Conservation (phyloP, 352 stramenopile genomes). For the Phytophthora parvispora region DNA sequence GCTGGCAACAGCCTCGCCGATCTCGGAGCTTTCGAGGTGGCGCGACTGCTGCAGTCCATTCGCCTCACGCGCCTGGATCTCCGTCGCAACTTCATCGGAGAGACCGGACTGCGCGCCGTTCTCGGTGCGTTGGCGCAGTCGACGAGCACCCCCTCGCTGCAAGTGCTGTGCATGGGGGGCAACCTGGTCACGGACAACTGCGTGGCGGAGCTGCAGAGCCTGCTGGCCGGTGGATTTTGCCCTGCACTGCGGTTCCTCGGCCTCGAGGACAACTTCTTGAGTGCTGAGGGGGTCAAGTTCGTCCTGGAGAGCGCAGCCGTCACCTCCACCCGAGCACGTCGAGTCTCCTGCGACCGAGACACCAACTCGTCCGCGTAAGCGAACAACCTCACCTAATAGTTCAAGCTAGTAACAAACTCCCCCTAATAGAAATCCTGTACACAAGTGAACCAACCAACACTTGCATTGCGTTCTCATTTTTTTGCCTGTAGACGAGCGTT, state of each 20-base stretch:
- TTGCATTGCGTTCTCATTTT: not conserved
- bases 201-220: conserved; percentile 51
- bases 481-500: conserved; percentile 19
- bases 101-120: conserved; percentile 59
- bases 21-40: conserved; percentile 57
- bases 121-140: conserved; percentile 40
- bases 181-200: conserved; percentile 89
- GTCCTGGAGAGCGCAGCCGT: conserved; percentile 68
- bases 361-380: conserved; percentile 7
- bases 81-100: conserved; percentile 79
- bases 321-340: conserved; percentile 59
- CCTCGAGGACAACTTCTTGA: conserved; percentile 88
- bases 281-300: conserved; percentile 61
- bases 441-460: conserved; percentile 2
- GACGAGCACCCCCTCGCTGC: conserved; percentile 35
- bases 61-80: conserved; percentile 66
- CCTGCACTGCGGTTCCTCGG: conserved; percentile 74
- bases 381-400: conserved; percentile 26
- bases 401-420: conserved; percentile 10
- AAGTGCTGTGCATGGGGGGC: conserved; percentile 82
- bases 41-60: conserved; percentile 45
- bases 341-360: conserved; percentile 56
- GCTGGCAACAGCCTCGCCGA: conserved; percentile 78
- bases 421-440: conserved; percentile 28
- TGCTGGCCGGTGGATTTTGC: conserved; percentile 49